These are phyloP conservation scores for Apiospora sp. DNA, from an alignment of 2,329 filamentous ascomycete genomes.

Conservation along the genomic window DNA sequence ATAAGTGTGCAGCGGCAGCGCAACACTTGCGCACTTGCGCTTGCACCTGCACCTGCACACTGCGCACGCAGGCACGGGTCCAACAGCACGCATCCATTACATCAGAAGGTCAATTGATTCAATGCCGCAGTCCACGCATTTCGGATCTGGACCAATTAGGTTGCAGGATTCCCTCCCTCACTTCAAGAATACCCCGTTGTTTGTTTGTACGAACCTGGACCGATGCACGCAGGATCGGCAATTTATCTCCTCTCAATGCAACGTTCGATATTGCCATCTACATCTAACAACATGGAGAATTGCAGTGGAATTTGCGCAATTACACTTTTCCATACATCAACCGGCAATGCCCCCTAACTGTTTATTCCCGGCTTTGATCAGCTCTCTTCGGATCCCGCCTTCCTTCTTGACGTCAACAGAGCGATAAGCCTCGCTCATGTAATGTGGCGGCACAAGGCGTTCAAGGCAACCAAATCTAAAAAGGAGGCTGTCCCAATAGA, in stretches of 20 bases:
- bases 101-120: neutral
- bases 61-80: neutral
- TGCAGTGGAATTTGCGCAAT: slow-evolving; percentile 3
- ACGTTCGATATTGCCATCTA: slow-evolving; percentile 18
- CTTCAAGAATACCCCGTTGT: too few relatives aligned
- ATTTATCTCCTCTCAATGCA: neutral
- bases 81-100: neutral
- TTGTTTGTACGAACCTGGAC: too few relatives aligned
- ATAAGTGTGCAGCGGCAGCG: too few relatives aligned
- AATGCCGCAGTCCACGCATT: neutral
- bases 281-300: neutral
- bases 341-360: neutral
- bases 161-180: neutral
- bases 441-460: neutral
- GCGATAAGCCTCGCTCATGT: neutral
- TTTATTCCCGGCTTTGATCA: neutral
- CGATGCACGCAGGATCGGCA: neutral
- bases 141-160: neutral
- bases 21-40: neutral
- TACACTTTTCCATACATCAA: neutral
- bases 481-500: neutral
- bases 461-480: neutral
- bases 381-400: neutral
- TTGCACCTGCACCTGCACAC: neutral
- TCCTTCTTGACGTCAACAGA: neutral